phyloP scores from a whole-genome alignment of 2,329 filamentous ascomycete species.

The Cordyceps sp. region DNA sequence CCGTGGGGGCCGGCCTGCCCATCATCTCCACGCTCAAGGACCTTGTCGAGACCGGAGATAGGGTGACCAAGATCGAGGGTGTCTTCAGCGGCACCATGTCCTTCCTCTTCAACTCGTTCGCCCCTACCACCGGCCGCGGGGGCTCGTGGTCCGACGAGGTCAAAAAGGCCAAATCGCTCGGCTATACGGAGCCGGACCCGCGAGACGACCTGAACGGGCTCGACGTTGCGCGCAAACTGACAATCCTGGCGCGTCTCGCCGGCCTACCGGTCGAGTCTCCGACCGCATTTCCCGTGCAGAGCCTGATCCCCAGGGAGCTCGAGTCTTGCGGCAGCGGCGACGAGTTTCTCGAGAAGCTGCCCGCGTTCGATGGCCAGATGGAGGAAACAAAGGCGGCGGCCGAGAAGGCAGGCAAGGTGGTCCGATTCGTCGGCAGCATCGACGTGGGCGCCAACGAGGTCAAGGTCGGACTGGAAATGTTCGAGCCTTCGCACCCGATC shows the following conservation, averaged over 20 bases:
- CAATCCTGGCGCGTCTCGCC: constrained; percentile 75
- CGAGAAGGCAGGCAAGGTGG: constrained; percentile 74
- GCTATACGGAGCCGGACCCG: constrained; percentile 82
- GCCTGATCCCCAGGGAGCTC: constrained; percentile 75
- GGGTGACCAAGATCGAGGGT: constrained; percentile 83
- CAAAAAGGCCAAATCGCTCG: constrained; percentile 76
- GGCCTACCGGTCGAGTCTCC: constrained; percentile 71
- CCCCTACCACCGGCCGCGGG: constrained; percentile 56
- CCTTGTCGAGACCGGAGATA: constrained; percentile 83
- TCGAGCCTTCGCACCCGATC: constrained; percentile 78
- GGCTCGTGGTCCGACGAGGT: constrained; percentile 87
- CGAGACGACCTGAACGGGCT: constrained; percentile 76
- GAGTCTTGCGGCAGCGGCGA: constrained; percentile 62
- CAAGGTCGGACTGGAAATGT: constrained; percentile 84
- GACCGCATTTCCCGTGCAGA: constrained; percentile 84
- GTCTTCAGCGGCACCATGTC: constrained; percentile 97
- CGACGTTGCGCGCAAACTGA: constrained; percentile 89
- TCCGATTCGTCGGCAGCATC: constrained; percentile 86
- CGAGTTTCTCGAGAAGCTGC: constrained; percentile 70
- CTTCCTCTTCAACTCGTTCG: constrained; percentile 96
- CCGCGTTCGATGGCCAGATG: constrained; percentile 79
- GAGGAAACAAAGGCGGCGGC: constrained; percentile 74
- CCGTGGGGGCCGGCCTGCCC: constrained; percentile 82
- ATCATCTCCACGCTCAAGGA: constrained; percentile 89
- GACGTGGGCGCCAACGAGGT: constrained; percentile 68